Evolutionary conservation across 495 filamentous ascomycete species (phyloP).

Genomic region (Lasiosphaeris hirsuta): DNA sequence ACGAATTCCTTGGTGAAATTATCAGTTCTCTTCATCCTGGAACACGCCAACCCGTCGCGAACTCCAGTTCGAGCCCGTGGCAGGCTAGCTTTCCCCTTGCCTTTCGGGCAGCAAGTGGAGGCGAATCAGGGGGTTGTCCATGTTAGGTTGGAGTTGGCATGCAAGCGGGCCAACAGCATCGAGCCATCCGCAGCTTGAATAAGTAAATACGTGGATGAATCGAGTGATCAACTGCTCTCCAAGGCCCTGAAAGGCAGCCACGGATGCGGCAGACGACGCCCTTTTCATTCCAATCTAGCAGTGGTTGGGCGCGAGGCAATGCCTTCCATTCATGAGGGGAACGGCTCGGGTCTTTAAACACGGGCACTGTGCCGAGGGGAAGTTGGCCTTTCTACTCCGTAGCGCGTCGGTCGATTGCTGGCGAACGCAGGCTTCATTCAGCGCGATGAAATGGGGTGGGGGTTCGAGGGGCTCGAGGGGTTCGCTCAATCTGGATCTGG

Average conservation of each 20-base stretch:
- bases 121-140: neutral
- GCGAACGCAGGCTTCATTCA: slow-evolving; percentile 2
- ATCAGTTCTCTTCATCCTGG: too few species aligned
- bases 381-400: neutral
- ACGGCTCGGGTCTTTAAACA: slow-evolving; percentile 2
- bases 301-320: too few species aligned
- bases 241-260: too few species aligned
- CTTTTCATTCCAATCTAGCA: too few species aligned
- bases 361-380: slow-evolving; percentile 1
- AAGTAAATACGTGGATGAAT: slow-evolving; percentile 2
- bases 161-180: neutral
- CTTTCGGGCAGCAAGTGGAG: slow-evolving; percentile 4
- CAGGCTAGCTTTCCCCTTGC: too few species aligned
- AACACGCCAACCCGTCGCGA: too few species aligned
- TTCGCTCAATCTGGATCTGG: neutral
- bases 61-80: too few species aligned
- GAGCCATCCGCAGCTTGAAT: too few species aligned
- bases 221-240: too few species aligned
- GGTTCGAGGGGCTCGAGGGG: neutral
- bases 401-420: slow-evolving; percentile 4
- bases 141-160: neutral
- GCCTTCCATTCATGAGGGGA: neutral
- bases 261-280: too few species aligned
- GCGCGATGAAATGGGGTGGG: neutral
- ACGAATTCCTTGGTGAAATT: too few species aligned